Percentiles rank a stretch among this genome's conserved stretches.
phyloP scores from a whole-genome alignment of 75 land plant species.

The Chamaecyparis obtusa region DNA sequence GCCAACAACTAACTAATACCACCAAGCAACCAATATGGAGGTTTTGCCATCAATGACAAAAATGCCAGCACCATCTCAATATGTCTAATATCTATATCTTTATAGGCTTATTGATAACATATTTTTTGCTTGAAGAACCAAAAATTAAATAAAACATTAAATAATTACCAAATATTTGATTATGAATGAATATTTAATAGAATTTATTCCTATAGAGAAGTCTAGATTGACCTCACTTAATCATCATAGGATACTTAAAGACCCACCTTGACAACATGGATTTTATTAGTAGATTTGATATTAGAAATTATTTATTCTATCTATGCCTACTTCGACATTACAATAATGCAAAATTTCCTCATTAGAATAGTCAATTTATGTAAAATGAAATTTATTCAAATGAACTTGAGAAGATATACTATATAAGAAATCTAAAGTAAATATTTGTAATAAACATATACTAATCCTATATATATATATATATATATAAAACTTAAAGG shows the following conservation, averaged over 20 bases:
- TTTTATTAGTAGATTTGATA: slow-evolving; percentile 77
- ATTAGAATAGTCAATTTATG: not conserved
- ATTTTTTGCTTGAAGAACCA: not conserved
- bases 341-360: not conserved
- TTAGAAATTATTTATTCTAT: slow-evolving; percentile 71
- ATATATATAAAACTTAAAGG: no score
- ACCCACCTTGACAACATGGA: slow-evolving; percentile 79
- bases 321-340: slow-evolving; percentile 40
- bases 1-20: no score
- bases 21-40: no score
- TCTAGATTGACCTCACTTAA: slow-evolving; percentile 43
- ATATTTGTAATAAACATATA: not conserved
- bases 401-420: not conserved
- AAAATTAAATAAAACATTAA: not conserved
- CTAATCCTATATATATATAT: no score
- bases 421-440: not conserved
- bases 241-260: slow-evolving; percentile 79
- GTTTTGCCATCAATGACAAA: no score
- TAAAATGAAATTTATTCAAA: not conserved
- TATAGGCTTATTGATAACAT: not conserved
- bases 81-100: no score
- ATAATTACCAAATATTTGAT: slow-evolving; percentile 80
- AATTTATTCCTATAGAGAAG: slow-evolving; percentile 68
- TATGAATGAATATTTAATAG: slow-evolving; percentile 76
- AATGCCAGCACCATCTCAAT: no score